Percentiles rank a stretch among this genome's conserved stretches.
phyloP scores from a whole-genome alignment of 2,329 filamentous ascomycete species.

The Aspergillus tamarii region DNA sequence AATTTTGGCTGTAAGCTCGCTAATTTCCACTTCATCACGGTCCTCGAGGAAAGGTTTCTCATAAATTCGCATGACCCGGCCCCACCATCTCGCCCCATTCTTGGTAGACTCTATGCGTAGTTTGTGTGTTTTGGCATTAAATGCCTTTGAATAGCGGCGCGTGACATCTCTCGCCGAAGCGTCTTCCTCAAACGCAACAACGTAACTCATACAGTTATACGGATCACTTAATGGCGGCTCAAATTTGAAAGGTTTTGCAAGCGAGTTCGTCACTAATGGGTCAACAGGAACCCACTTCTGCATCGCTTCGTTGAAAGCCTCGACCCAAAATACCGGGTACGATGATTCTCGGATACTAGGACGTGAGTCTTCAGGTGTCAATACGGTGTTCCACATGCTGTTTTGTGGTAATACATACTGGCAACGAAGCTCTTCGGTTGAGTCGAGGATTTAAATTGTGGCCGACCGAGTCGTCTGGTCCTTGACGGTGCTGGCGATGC shows the following conservation, averaged over 20 bases:
- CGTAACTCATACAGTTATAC: slow-evolving; percentile 79
- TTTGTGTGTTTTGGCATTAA: slow-evolving; percentile 85
- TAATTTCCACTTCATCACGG: slow-evolving; percentile 81
- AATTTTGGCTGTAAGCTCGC: slow-evolving; percentile 71
- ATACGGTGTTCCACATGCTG: neutral
- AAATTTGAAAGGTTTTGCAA: slow-evolving; percentile 74
- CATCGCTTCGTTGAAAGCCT: slow-evolving; percentile 80
- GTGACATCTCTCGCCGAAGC: slow-evolving; percentile 83
- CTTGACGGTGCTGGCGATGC: slow-evolving; percentile 23
- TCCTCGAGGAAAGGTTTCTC: slow-evolving; percentile 56
- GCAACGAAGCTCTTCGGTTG: slow-evolving; percentile 20
- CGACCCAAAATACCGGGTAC: slow-evolving; percentile 91
- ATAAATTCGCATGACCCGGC: slow-evolving; percentile 46
- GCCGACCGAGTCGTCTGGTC: slow-evolving; percentile 39
- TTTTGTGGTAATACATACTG: slow-evolving; percentile 23
- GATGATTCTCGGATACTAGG: slow-evolving; percentile 67
- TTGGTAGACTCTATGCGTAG: slow-evolving; percentile 72
- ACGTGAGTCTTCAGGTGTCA: slow-evolving; percentile 37
- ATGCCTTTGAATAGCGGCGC: slow-evolving; percentile 81
- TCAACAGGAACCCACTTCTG: slow-evolving; percentile 94
- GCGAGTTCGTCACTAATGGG: slow-evolving; percentile 76
- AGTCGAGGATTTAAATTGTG: slow-evolving; percentile 33
- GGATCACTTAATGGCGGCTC: slow-evolving; percentile 81
- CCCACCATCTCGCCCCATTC: slow-evolving; percentile 61
- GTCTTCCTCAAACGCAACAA: slow-evolving; percentile 81